Percentiles rank a stretch among this genome's conserved stretches.
Evolutionary conservation across 345 rosid genomes (phyloP).

Genomic region (Anacardium occidentale): DNA sequence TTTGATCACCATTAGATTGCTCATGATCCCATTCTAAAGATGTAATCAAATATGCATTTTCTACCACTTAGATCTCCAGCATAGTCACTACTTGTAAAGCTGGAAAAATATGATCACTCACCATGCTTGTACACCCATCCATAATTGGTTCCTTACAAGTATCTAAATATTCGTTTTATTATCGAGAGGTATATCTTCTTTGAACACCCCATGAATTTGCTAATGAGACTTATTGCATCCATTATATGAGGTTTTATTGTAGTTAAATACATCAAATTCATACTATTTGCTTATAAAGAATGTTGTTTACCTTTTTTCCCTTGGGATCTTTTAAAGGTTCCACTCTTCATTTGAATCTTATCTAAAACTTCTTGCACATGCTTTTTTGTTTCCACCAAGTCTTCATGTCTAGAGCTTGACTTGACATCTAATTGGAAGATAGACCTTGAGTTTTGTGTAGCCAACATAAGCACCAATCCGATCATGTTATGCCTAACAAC

Average conservation of each 20-base stretch:
- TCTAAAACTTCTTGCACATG: not conserved
- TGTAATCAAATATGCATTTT: not conserved
- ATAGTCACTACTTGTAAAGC: not conserved
- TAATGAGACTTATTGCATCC: too few species aligned
- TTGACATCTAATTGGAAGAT: too few species aligned
- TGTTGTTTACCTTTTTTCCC: not conserved
- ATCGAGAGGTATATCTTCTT: not conserved
- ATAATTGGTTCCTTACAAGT: not conserved
- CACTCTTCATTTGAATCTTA: too few species aligned
- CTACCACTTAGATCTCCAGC: not conserved
- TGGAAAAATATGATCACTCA: not conserved
- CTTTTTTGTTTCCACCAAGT: too few species aligned
- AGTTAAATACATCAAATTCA: not conserved
- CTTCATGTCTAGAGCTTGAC: too few species aligned
- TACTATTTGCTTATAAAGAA: not conserved
- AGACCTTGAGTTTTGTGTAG: too few species aligned
- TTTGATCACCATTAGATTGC: too few species aligned
- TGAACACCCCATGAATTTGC: too few species aligned
- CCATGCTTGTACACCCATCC: not conserved
- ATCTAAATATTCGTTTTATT: not conserved
- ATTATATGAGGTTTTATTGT: too few species aligned
- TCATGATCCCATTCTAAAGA: too few species aligned
- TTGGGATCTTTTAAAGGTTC: not conserved
- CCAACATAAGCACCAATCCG: too few species aligned
- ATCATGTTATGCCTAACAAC: too few species aligned